Evolutionary conservation across 768 basidiomycete species (phyloP).

Genomic region (Lepiota brunneoincarnata): DNA sequence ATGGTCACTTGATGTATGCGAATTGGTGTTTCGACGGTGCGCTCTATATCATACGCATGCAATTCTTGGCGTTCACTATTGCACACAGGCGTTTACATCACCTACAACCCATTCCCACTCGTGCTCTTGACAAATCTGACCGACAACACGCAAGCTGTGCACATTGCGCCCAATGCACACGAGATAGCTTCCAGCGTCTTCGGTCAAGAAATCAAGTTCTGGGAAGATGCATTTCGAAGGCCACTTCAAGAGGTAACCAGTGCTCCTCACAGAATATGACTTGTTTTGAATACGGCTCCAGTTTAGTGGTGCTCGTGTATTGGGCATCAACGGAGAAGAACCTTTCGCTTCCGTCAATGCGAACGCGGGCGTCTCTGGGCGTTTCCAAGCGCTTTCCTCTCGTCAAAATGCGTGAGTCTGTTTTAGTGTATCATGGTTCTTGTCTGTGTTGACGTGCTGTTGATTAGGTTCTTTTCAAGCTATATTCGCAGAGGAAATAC

Average conservation of each 20-base stretch:
- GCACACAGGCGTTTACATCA: conserved; percentile 39
- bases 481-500: conserved; percentile 33
- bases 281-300: conserved; percentile 10
- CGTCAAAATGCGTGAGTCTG: conserved; percentile 43
- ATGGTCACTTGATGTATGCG: conserved; percentile 54
- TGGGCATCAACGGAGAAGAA: conserved; percentile 49
- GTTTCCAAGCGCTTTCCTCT: conserved; percentile 49
- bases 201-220: conserved; percentile 46
- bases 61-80: not conserved
- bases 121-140: conserved; percentile 39
- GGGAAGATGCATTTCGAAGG: conserved; percentile 51
- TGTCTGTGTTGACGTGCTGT: too few species aligned
- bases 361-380: conserved; percentile 52
- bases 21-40: conserved; percentile 45
- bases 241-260: conserved; percentile 42
- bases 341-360: conserved; percentile 51
- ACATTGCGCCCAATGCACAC: conserved; percentile 56
- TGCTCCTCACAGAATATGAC: conserved; percentile 29
- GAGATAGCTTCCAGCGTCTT: conserved; percentile 48
- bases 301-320: conserved; percentile 52
- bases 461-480: conserved; percentile 43
- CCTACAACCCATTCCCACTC: conserved; percentile 48
- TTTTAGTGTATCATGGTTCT: too few species aligned
- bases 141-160: conserved; percentile 43
- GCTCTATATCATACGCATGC: conserved; percentile 2